Evolutionary conservation across 805 yeast genomes (phyloP).

Genomic region (Yarrowia phangngaensis): DNA sequence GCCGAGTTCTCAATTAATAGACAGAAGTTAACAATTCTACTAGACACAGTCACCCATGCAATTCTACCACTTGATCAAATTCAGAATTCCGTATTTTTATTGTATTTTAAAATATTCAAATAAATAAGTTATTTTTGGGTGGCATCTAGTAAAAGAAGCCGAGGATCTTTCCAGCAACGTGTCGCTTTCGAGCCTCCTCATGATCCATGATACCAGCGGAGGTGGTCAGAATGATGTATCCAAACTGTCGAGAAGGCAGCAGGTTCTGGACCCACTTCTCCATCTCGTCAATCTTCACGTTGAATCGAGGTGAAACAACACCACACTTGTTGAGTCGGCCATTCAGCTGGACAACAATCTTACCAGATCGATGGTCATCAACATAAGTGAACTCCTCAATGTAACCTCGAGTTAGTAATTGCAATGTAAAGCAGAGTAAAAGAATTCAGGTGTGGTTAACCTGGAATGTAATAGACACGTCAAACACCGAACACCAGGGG

Average conservation of each 20-base stretch:
- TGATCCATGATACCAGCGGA: constrained; percentile 99
- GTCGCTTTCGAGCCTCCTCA: constrained; percentile 99
- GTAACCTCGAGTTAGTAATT: constrained; percentile 46
- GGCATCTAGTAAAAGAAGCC: constrained; percentile 98
- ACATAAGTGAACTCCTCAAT: constrained; percentile 97
- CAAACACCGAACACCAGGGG: constrained; percentile 37
- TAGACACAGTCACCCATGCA: too few relatives aligned
- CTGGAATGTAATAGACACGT: constrained; percentile 41
- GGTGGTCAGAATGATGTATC: constrained; percentile 95
- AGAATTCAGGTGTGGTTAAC: too few relatives aligned
- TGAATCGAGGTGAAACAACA: constrained; percentile 98
- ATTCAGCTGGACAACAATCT: constrained; percentile 92
- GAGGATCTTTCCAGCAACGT: constrained; percentile 97
- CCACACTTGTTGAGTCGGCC: constrained; percentile 99
- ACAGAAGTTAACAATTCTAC: too few relatives aligned
- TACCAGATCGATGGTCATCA: constrained; percentile 98
- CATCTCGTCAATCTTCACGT: constrained; percentile 89
- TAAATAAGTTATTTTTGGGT: too few relatives aligned
- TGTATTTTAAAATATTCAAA: too few relatives aligned
- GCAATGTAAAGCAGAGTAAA: too few relatives aligned
- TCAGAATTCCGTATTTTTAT: too few relatives aligned
- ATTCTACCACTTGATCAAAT: too few relatives aligned
- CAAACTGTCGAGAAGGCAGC: constrained; percentile 98
- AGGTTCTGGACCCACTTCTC: constrained; percentile 99
- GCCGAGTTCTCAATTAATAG: too few relatives aligned